Base-by-base conservation (phyloP, 179 eudicot genomes). In the Spinacia oleracea region DNA sequence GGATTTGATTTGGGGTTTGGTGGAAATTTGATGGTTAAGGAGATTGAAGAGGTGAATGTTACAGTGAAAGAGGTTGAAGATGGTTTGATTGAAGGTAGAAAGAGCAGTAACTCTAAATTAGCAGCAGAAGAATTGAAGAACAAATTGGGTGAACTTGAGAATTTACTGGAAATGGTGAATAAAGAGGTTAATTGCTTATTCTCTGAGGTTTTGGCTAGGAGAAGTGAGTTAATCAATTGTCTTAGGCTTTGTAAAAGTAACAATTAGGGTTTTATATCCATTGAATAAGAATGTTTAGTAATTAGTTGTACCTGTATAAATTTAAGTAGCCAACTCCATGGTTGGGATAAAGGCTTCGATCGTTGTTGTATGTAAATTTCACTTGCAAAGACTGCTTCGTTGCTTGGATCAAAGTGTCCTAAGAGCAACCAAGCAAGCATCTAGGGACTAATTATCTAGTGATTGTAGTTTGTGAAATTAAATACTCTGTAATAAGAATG, bases 201-300 rank as follows among this genome's bases (percentile, higher is more conserved):
- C 69, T 79, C 81, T 35, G 85, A 88, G 78, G 87, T 89, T 45
- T 62, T 92, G 78, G 88, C 74, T 32, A 77, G 53, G 18, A 88
- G 97, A 70, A 86, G 74, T 68, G 77, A 87, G 79, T 77, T 90
- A 86, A 78, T 92, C 69, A 88, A 89, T 73, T 67, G 81, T 31
- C 71, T 90, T 72, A 75, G 89, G 59, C 77, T 76, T 58, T 38
- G 73, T 21, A 69, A 72, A 71, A 18, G 23, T 23, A 68, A 32
- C 14, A 42, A 9, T 0, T 70, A 23, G 7, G 55, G 73, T n/a
- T 70, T 43, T 0, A 15, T 16, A 6, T 38, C 4, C 40, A 38
- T 38, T 38, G 40, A 3, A 38, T 38, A 38, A n/a, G n/a, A n/a
- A n/a, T n/a, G n/a, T n/a, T n/a, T n/a, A n/a, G n/a, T n/a, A n/a